Evolutionary conservation across 805 yeast species (phyloP), one percentile per base, ranked within the genome.

Genomic region (Martiniozyma abietophila): DNA sequence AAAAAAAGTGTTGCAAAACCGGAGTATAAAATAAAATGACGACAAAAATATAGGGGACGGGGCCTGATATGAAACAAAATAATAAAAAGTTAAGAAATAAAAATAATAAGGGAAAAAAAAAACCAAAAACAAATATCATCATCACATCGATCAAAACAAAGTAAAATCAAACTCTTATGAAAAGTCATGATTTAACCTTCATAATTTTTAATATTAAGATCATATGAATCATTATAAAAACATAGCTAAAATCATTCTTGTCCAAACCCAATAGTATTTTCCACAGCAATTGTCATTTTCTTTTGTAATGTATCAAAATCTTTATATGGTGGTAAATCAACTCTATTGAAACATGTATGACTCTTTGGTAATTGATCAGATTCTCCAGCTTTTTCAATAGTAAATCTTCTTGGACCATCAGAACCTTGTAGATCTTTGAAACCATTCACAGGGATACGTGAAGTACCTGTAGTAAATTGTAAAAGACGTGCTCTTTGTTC

Each of bases 341-440:
- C 96, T 65, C 99, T 82, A 65, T 92, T 92, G 74, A 92, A 92
- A 71, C 99, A 89, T 2, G 99, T 92, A 58, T 92, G 98, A 8
- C 96, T 84, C 61, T 92, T 92, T 29, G 99, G 99, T 51, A 92
- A 64, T 63, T 88, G 96, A 51, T 76, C 79, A 22, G 80, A 53
- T 57, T 89, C 97, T 39, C 98, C 98, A 8, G 97, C 97, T 59
- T 88, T 88, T 59, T 92, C 99, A 57, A 92, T 89, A 6, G 99
- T 92, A 61, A 92, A 92, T 56, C 97, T 76, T 71, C 99, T 82
- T 35, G 99, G 99, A 39, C 99, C 99, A 63, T 92, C 98, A 17
- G 95, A 82, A 46, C 98, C 99, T 64, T 92, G 99, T 50, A 92
- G 69, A 61, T 92, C 99, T 60, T 92, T 92, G 71, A 92, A 92